A percentile compares a stretch with the other conserved stretches of the same genome.
phyloP scores from a whole-genome alignment of 352 stramenopile species.

The Phytophthora chlamydospora region DNA sequence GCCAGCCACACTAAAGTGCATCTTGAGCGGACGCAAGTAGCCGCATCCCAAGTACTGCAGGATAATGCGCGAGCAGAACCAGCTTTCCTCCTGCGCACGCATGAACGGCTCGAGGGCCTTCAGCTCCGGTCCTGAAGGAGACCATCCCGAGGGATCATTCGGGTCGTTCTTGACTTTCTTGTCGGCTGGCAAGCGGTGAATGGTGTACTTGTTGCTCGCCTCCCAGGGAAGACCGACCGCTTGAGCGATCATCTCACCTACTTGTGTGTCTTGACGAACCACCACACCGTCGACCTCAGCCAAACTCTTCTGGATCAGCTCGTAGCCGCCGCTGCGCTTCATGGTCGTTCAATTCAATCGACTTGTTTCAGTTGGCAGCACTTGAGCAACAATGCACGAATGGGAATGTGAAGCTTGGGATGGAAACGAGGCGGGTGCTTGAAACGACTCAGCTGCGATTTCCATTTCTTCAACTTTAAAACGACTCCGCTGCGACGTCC shows the following conservation, averaged over 20 bases:
- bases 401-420: background rate
- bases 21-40: slow-evolving; percentile 45
- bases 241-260: slow-evolving; percentile 53
- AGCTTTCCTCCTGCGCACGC: slow-evolving; percentile 52
- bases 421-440: background rate
- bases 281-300: slow-evolving; percentile 50
- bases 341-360: background rate
- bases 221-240: slow-evolving; percentile 57
- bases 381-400: background rate
- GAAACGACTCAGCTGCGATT: too few species aligned
- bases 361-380: too few species aligned
- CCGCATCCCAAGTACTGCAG: slow-evolving; percentile 47
- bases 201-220: slow-evolving; percentile 64
- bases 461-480: too few species aligned
- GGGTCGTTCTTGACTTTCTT: slow-evolving; percentile 63
- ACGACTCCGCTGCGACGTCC: too few species aligned
- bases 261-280: slow-evolving; percentile 60
- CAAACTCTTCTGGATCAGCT: slow-evolving; percentile 35
- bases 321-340: slow-evolving; percentile 15
- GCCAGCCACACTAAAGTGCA: slow-evolving; percentile 52
- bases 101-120: slow-evolving; percentile 54
- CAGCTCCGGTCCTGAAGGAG: slow-evolving; percentile 50
- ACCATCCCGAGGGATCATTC: slow-evolving; percentile 52
- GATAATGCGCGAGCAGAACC: slow-evolving; percentile 36
- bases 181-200: slow-evolving; percentile 46